phyloP scores from a whole-genome alignment of 2,329 filamentous ascomycete genomes.

The Dryadomyces quercivorus region DNA sequence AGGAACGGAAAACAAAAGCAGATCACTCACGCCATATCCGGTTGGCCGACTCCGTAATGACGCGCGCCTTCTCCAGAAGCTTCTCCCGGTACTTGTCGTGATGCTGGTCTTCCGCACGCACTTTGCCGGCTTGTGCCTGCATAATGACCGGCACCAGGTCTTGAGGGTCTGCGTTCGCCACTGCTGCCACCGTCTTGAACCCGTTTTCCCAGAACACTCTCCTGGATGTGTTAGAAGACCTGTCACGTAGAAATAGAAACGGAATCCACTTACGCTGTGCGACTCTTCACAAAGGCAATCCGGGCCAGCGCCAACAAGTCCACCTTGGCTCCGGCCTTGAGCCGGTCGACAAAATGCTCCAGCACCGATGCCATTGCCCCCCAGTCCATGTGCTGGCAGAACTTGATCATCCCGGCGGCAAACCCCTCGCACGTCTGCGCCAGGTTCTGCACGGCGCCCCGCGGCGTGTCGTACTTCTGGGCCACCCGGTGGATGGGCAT shows the following conservation, averaged over 20 bases:
- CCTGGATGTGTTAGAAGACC: conserved; percentile 11
- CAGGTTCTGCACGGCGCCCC: conserved; percentile 59
- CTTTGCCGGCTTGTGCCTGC: conserved; percentile 58
- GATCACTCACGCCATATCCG: conserved; percentile 50
- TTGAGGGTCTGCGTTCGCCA: conserved; percentile 56
- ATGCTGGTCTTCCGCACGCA: conserved; percentile 40
- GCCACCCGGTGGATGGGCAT: conserved; percentile 58
- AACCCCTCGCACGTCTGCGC: conserved; percentile 68
- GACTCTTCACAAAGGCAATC: conserved; percentile 65
- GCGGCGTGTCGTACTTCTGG: conserved; percentile 55
- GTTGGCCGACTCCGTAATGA: conserved; percentile 58
- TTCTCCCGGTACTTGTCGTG: conserved; percentile 52
- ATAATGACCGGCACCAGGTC: conserved; percentile 61
- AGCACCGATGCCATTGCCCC: conserved; percentile 57
- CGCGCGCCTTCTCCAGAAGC: conserved; percentile 42
- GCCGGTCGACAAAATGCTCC: conserved; percentile 63
- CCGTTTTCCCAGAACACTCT: conserved; percentile 66
- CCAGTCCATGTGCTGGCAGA: conserved; percentile 68
- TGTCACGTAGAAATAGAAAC: too few relatives aligned
- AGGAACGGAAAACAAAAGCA: neutral
- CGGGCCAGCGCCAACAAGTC: conserved; percentile 60
- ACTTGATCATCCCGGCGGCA: conserved; percentile 67
- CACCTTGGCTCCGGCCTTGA: conserved; percentile 58
- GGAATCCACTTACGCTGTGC: conserved; percentile 62
- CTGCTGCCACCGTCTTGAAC: conserved; percentile 51